A percentile compares a stretch with the other conserved stretches of the same genome.
Conservation (phyloP, 2,329 filamentous ascomycete genomes). For the Claviceps maximensis region DNA sequence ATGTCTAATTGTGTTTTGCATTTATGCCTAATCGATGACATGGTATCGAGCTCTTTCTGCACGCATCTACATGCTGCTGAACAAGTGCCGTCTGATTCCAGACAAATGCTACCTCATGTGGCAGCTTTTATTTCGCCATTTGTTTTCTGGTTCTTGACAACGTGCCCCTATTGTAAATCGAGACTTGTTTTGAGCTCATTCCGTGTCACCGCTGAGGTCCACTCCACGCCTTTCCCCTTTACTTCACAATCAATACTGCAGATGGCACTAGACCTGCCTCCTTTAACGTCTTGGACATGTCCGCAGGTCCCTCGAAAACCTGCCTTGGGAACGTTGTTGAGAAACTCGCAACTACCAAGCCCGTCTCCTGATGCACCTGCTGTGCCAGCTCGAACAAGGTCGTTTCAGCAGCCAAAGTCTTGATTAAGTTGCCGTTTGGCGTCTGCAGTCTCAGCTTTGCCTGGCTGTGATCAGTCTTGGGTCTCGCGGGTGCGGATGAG, state of each 20-base stretch:
- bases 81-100: background rate
- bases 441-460: conserved; percentile 74
- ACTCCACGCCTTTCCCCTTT: conserved; percentile 10
- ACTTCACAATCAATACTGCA: conserved; percentile 70
- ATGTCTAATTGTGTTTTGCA: background rate
- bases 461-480: conserved; percentile 62
- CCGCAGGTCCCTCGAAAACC: conserved; percentile 52
- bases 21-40: background rate
- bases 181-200: too few species aligned
- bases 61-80: background rate
- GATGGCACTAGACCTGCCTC: conserved; percentile 85
- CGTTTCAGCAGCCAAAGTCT: conserved; percentile 78
- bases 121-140: background rate
- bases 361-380: conserved; percentile 57
- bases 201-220: background rate
- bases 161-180: background rate
- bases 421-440: conserved; percentile 58
- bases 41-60: background rate
- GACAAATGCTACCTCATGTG: background rate
- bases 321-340: conserved; percentile 80
- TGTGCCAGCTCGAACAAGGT: conserved; percentile 88
- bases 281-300: conserved; percentile 83
- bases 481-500: conserved; percentile 40
- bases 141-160: too few species aligned
- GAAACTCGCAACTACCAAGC: conserved; percentile 60